Conservation (phyloP, 352 stramenopile species). For the Globisporangium recalcitrans region DNA sequence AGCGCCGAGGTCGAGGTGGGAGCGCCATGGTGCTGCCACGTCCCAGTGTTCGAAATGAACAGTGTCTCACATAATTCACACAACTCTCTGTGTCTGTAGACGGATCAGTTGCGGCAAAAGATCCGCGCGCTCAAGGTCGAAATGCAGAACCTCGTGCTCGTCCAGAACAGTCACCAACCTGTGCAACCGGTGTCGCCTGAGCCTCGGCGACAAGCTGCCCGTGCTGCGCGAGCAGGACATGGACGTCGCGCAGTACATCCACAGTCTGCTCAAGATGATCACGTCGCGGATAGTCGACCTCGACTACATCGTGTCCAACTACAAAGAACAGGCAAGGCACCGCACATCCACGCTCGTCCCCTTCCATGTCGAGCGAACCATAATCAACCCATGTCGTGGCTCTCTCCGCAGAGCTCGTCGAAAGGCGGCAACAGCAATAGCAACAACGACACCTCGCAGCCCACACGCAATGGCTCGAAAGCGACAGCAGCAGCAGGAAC, state of each 20-base stretch:
- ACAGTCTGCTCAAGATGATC: constrained; percentile 74
- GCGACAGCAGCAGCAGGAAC: background rate
- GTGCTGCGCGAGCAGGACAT: constrained; percentile 70
- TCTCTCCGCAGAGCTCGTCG: constrained; percentile 1
- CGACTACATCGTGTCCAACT: constrained; percentile 79
- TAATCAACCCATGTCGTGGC: background rate
- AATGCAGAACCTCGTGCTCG: constrained; percentile 78
- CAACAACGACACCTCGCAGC: background rate
- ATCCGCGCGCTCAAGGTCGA: constrained; percentile 76
- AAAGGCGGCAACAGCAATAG: constrained; percentile 6
- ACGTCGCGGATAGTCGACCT: constrained; percentile 75
- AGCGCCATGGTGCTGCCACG: background rate
- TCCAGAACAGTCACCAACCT: constrained; percentile 90
- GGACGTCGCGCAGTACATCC: constrained; percentile 70
- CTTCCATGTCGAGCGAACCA: background rate
- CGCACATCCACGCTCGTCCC: background rate
- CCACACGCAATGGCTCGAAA: background rate
- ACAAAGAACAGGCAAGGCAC: constrained; percentile 45
- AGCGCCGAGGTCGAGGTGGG: constrained; percentile 54
- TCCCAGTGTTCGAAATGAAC: too few relatives aligned
- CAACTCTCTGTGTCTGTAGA: constrained; percentile 23
- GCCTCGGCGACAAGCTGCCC: constrained; percentile 67
- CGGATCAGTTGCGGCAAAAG: constrained; percentile 68
- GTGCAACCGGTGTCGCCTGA: constrained; percentile 80
- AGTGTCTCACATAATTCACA: too few relatives aligned